phyloP scores from a whole-genome alignment of 805 yeast species.

The Jamesozyma spencerorum region DNA sequence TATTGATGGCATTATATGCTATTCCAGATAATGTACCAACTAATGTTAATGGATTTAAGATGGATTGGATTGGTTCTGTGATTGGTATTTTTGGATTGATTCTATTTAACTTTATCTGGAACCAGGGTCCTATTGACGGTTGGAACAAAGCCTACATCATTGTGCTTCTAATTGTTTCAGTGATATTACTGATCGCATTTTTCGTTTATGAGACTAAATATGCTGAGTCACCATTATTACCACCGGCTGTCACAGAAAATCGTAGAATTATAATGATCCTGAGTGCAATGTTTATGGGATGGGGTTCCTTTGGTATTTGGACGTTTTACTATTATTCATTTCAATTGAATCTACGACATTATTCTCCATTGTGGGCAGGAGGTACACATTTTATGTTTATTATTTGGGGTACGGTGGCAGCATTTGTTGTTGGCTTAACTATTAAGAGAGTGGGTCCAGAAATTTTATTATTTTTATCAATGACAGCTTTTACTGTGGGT shows the following conservation, averaged over 20 bases:
- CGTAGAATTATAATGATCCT: constrained; percentile 41
- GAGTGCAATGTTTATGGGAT: constrained; percentile 47
- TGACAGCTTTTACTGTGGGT: constrained; percentile 46
- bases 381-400: constrained; percentile 37
- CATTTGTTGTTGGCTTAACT: constrained; percentile 40
- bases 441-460: constrained; percentile 42
- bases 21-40: constrained; percentile 25
- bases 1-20: constrained; percentile 13
- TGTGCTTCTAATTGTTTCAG: constrained; percentile 44
- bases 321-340: constrained; percentile 51
- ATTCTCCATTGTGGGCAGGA: constrained; percentile 38
- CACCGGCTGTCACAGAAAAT: constrained; percentile 37
- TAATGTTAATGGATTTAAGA: constrained; percentile 17
- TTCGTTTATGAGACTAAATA: constrained; percentile 39
- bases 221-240: constrained; percentile 45
- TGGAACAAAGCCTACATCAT: constrained; percentile 55
- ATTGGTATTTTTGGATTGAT: constrained; percentile 53
- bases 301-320: constrained; percentile 75
- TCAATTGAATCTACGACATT: constrained; percentile 39
- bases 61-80: constrained; percentile 45
- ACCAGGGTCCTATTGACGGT: constrained; percentile 67
- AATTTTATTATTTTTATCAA: constrained; percentile 40
- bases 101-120: constrained; percentile 59
- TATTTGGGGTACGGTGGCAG: constrained; percentile 48
- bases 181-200: constrained; percentile 37